A percentile compares a stretch with the other conserved stretches of the same genome.
Evolutionary conservation across 139 green algal genomes (phyloP).

Genomic region (Haematococcus lacustris): DNA sequence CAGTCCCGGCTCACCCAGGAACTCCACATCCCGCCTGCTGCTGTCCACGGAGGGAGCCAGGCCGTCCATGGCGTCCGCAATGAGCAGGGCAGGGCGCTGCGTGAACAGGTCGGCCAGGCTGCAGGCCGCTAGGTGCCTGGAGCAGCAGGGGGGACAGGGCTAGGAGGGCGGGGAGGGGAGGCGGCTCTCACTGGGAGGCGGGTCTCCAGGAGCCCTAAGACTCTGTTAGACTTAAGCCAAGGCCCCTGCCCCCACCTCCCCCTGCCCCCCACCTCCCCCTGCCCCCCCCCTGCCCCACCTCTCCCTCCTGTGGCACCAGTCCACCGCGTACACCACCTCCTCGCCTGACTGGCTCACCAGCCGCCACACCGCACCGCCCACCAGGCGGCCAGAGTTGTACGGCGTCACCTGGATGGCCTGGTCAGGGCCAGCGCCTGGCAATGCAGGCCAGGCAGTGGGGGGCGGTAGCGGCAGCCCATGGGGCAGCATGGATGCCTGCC

Average conservation of each 20-base stretch:
- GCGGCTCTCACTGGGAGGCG: background rate
- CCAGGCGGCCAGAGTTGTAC: conserved; percentile 66
- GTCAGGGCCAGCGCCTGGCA: background rate
- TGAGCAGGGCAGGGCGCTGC: conserved; percentile 63
- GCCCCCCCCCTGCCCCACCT: conserved; percentile 15
- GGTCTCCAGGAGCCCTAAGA: background rate
- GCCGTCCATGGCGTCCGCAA: conserved; percentile 48
- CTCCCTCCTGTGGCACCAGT: conserved; percentile 82
- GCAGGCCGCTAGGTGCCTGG: conserved; percentile 58
- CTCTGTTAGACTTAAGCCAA: background rate
- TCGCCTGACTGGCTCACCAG: conserved; percentile 35
- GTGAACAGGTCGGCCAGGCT: conserved; percentile 42
- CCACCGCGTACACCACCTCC: conserved; percentile 84
- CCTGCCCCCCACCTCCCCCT: background rate
- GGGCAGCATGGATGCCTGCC: background rate
- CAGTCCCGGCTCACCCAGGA: conserved; percentile 32
- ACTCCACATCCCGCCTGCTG: conserved; percentile 23
- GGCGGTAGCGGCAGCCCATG: background rate
- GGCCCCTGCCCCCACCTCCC: background rate
- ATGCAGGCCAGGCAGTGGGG: background rate
- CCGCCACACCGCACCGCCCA: conserved; percentile 83
- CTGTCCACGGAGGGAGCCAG: conserved; percentile 12
- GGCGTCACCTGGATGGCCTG: conserved; percentile 54
- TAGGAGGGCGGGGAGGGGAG: background rate
- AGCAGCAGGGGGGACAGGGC: background rate